Percentiles rank a stretch among this genome's conserved stretches.
Evolutionary conservation across 202 grass and related monocot genomes (phyloP).

Genomic region (Schoenoplectus tabernaemontani): DNA sequence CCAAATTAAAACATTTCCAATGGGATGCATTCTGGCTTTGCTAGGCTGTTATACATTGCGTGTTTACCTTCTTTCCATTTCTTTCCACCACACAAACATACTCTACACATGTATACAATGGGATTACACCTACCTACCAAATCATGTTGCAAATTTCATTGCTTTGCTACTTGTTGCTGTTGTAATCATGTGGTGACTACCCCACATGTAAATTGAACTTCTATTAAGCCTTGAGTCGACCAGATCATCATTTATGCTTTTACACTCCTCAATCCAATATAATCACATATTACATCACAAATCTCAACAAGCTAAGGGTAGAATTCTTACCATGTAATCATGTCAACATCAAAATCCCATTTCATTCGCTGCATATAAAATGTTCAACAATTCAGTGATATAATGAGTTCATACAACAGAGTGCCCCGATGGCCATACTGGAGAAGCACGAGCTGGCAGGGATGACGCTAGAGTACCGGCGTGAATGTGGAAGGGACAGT

Average conservation of each 20-base stretch:
- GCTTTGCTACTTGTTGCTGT: neutral
- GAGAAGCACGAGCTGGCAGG: constrained; percentile 87
- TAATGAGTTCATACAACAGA: constrained; percentile 26
- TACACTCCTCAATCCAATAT: neutral
- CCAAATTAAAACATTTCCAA: constrained; percentile 4
- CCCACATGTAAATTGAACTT: neutral
- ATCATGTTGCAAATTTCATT: neutral
- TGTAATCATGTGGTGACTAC: neutral
- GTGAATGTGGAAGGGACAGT: constrained; percentile 70
- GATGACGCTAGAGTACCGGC: constrained; percentile 78
- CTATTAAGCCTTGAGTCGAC: neutral
- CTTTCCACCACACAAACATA: neutral
- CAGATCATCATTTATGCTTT: neutral
- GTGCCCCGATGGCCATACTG: constrained; percentile 82
- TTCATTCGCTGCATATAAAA: neutral
- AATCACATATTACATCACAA: neutral
- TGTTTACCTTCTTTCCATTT: neutral
- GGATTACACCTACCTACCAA: neutral
- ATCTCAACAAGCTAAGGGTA: neutral
- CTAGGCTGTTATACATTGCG: constrained; percentile 7
- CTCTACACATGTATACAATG: neutral
- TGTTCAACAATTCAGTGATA: neutral
- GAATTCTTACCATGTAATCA: neutral
- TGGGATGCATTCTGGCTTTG: neutral
- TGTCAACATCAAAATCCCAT: neutral